These are phyloP conservation scores for Daldinia decipiens DNA, from an alignment of 495 filamentous ascomycete species.

Conservation along the genomic window DNA sequence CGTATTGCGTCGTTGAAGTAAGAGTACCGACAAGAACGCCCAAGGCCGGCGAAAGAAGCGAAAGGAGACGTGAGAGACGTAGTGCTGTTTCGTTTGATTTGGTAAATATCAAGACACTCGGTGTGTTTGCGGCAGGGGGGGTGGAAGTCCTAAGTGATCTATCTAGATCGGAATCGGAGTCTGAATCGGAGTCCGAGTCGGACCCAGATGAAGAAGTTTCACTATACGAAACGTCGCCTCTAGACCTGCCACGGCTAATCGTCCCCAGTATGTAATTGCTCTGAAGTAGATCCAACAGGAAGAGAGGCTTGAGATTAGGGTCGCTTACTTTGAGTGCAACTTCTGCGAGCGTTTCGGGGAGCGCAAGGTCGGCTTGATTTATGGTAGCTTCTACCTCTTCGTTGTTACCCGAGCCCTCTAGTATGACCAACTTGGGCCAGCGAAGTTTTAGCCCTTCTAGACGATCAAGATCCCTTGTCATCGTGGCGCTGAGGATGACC, in stretches of 20 bases:
- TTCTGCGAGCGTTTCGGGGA: slow-evolving; percentile 78
- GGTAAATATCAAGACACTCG: slow-evolving; percentile 81
- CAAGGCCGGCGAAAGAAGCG: slow-evolving; percentile 69
- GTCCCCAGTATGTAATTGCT: slow-evolving; percentile 49
- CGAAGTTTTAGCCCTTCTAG: slow-evolving; percentile 76
- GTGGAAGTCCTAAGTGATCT: slow-evolving; percentile 18
- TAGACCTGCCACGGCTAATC: not conserved
- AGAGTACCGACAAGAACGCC: slow-evolving; percentile 71
- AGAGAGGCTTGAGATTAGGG: slow-evolving; percentile 83
- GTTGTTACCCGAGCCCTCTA: slow-evolving; percentile 63
- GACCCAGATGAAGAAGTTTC: slow-evolving; percentile 49
- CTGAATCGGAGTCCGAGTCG: slow-evolving; percentile 45
- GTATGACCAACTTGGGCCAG: slow-evolving; percentile 78
- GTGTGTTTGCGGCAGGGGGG: slow-evolving; percentile 21
- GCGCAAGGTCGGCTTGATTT: slow-evolving; percentile 55
- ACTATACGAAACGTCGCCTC: slow-evolving; percentile 37
- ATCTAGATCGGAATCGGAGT: slow-evolving; percentile 31
- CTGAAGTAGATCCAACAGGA: slow-evolving; percentile 72
- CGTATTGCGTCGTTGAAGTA: slow-evolving; percentile 75
- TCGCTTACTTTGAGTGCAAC: slow-evolving; percentile 78
- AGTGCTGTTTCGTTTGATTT: slow-evolving; percentile 85
- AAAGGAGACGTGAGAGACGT: slow-evolving; percentile 81
- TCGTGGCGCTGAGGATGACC: slow-evolving; percentile 88
- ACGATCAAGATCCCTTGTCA: slow-evolving; percentile 88
- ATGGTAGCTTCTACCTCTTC: slow-evolving; percentile 43